Evolutionary conservation across 2,329 filamentous ascomycete species (phyloP), one percentile per base, ranked within the genome.

Genomic region (Scedosporium minutisporum): DNA sequence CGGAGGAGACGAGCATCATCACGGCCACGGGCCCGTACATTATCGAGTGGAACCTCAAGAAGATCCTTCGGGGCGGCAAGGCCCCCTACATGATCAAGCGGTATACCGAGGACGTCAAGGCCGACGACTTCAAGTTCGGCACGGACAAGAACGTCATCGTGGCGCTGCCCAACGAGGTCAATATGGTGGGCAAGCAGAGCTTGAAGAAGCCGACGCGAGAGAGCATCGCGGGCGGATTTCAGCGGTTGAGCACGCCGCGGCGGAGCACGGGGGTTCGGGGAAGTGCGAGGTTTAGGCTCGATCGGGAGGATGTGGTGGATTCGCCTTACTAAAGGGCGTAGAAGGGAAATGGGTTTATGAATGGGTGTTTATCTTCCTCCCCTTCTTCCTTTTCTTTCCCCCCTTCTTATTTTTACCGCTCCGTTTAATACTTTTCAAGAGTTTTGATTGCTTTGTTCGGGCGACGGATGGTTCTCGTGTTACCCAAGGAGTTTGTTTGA

Each of bases 91-190:
- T 87, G 68, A 97, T 99, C 81, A 97, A 97, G 81, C 88, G 95
- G 16, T 99, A 99, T 72, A 83, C 86, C 0, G 95, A 99, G 70
- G 89, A 96, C 66, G 92, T 99, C 71, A 97, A 96, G 81, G 95
- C 95, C 3, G 95, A 99, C 74, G 96, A 99, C 74, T 99, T 99
- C 86, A 92, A 95, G 70, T 99, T 92, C 71, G 93, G 93, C 57
- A 93, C 88, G 4, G 95, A 99, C 75, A 96, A 96, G 84, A 97
- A 97, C 70, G 91, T 99, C 69, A 96, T 99, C 70, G 93, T 99
- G 42, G 95, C 95, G 0, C 79, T 99, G 66, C 93, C 95, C 2
- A 96, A 99, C 72, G 93, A 97, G 74, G 95, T 99, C 68, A 96
- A 97, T 75, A 97, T 97, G 93, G 91, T 99, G 12, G 89, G 88